Evolutionary conservation across 2,329 filamentous ascomycete genomes (phyloP).

Genomic region (Colletotrichum eleusines): DNA sequence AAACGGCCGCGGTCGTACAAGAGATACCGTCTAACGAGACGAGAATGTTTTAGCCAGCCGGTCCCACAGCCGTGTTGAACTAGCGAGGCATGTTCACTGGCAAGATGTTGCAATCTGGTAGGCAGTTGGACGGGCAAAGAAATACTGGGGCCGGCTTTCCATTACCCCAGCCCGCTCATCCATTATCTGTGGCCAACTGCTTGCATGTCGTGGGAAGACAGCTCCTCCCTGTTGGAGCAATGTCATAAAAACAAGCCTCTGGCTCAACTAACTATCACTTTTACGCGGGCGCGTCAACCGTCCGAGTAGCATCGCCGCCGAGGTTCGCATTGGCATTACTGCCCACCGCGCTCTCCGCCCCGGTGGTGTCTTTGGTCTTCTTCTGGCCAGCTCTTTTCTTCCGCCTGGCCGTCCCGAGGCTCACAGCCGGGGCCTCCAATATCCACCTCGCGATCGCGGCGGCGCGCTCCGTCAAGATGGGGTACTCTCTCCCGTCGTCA

Average conservation of each 20-base stretch:
- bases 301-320: slow-evolving; percentile 12
- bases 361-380: not conserved
- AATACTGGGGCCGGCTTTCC: not conserved
- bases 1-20: not conserved
- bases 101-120: not conserved
- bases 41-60: too few relatives aligned
- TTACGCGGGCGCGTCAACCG: slow-evolving; percentile 21
- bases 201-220: not conserved
- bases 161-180: not conserved
- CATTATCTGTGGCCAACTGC: not conserved
- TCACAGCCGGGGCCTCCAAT: slow-evolving; percentile 63
- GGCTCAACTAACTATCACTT: not conserved
- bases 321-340: not conserved
- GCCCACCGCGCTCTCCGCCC: not conserved
- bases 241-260: not conserved
- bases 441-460: slow-evolving; percentile 79
- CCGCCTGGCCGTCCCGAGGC: slow-evolving; percentile 52
- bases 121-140: not conserved
- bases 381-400: slow-evolving; percentile 48
- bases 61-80: not conserved
- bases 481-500: slow-evolving; percentile 76
- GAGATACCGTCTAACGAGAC: not conserved
- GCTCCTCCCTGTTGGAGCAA: not conserved
- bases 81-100: not conserved
- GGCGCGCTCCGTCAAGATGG: slow-evolving; percentile 77